Evolutionary conservation across 73 alveolate genomes (phyloP).

Genomic region (Paramecium sonneborni): DNA sequence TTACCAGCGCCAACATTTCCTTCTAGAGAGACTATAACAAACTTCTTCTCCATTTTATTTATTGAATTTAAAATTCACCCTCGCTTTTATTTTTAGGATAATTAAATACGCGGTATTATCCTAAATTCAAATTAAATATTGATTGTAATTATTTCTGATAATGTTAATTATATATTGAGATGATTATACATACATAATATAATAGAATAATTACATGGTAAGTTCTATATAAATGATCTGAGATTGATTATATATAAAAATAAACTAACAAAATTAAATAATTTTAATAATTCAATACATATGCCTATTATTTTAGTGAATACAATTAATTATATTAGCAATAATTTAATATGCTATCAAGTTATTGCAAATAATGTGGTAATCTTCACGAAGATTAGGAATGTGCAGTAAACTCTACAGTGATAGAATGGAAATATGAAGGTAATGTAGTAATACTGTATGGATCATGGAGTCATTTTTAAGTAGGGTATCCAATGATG

Average conservation of each 20-base stretch:
- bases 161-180: not conserved
- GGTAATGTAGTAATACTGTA: not conserved
- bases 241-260: no score
- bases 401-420: slow-evolving; percentile 37
- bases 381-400: slow-evolving; percentile 40
- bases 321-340: not conserved
- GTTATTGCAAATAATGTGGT: slow-evolving; percentile 41
- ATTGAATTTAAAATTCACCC: not conserved
- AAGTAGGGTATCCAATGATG: slow-evolving; percentile 29
- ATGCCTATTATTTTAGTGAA: not conserved
- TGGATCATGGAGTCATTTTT: slow-evolving; percentile 53
- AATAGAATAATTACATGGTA: no score
- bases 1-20: slow-evolving; percentile 56
- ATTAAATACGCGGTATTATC: slow-evolving; percentile 6
- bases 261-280: no score
- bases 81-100: not conserved
- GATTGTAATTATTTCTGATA: slow-evolving; percentile 5
- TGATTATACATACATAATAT: no score
- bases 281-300: not conserved
- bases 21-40: not conserved
- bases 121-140: not conserved
- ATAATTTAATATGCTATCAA: not conserved
- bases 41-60: not conserved
- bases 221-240: no score
- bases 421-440: slow-evolving; percentile 46